These are phyloP conservation scores for Trichosporon ovoides DNA, from an alignment of 1,284 basidiomycete genomes.

Conservation along the genomic window DNA sequence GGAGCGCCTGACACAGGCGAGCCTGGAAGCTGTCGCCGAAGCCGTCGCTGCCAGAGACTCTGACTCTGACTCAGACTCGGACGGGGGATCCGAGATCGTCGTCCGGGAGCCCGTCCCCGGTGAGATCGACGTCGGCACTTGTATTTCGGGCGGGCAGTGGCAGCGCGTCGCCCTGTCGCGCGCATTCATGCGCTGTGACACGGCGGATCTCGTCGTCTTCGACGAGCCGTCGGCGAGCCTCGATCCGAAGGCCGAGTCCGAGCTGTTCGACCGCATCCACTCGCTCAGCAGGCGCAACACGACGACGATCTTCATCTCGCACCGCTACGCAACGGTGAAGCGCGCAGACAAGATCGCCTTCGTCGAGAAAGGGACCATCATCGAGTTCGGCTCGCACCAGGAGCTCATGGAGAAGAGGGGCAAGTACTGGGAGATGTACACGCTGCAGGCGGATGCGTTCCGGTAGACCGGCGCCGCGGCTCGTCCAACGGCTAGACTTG, in stretches of 20 bases:
- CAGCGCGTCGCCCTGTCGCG: slow-evolving; percentile 74
- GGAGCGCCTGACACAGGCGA: not conserved
- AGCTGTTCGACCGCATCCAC: slow-evolving; percentile 57
- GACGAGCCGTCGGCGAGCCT: slow-evolving; percentile 55
- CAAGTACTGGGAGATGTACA: slow-evolving; percentile 35
- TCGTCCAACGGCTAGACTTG: not conserved
- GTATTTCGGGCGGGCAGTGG: slow-evolving; percentile 57
- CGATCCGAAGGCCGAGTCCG: slow-evolving; percentile 68
- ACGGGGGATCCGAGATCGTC: not conserved
- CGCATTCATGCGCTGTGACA: slow-evolving; percentile 63
- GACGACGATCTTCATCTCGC: slow-evolving; percentile 76
- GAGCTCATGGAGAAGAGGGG: slow-evolving; percentile 56
- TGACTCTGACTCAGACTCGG: not conserved
- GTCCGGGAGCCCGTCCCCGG: not conserved
- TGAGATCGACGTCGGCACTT: not conserved
- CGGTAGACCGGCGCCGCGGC: too few relatives aligned
- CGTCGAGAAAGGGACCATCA: slow-evolving; percentile 49
- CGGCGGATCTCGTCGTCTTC: slow-evolving; percentile 58
- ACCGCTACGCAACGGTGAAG: slow-evolving; percentile 55
- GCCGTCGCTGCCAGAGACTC: not conserved
- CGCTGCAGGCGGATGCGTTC: slow-evolving; percentile 26
- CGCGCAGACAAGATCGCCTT: slow-evolving; percentile 56
- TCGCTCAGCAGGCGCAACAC: slow-evolving; percentile 44
- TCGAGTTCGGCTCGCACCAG: slow-evolving; percentile 71
- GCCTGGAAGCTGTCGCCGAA: not conserved